A percentile compares a stretch with the other conserved stretches of the same genome.
Evolutionary conservation across 2,329 filamentous ascomycete species (phyloP).

Genomic region (Phialophora tarda): DNA sequence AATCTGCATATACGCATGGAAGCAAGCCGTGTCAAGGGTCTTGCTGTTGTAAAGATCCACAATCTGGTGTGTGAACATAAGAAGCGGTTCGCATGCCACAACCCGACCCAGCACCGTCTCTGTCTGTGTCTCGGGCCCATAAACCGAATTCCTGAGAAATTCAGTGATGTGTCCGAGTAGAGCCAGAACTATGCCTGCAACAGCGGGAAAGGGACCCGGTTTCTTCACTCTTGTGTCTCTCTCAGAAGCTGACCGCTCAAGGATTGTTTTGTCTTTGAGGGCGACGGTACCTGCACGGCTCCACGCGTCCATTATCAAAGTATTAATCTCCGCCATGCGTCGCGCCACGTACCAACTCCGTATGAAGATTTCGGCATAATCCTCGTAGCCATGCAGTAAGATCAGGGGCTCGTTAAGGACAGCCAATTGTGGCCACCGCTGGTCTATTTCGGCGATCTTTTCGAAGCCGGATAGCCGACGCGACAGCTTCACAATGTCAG

Average conservation of each 20-base stretch:
- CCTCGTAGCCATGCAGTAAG: constrained; percentile 7
- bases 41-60: constrained; percentile 49
- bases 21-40: constrained; percentile 58
- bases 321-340: constrained; percentile 18
- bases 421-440: constrained; percentile 17
- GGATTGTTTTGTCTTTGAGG: constrained; percentile 24
- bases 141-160: too few species aligned
- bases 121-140: too few species aligned
- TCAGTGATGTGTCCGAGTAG: too few species aligned
- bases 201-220: constrained; percentile 4
- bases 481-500: neutral
- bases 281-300: neutral
- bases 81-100: constrained; percentile 40
- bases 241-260: constrained; percentile 24
- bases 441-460: neutral
- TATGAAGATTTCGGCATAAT: constrained; percentile 14
- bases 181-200: neutral
- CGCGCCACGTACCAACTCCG: constrained; percentile 26
- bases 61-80: constrained; percentile 58
- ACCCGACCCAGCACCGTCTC: constrained; percentile 2
- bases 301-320: constrained; percentile 12
- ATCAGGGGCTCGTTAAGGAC: constrained; percentile 28
- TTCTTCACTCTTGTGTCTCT: neutral
- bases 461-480: constrained; percentile 7
- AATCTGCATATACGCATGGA: constrained; percentile 60